Percentiles rank a stretch among this genome's conserved stretches.
Evolutionary conservation across 805 yeast genomes (phyloP).

Genomic region (Kodamaea lidongshanica): DNA sequence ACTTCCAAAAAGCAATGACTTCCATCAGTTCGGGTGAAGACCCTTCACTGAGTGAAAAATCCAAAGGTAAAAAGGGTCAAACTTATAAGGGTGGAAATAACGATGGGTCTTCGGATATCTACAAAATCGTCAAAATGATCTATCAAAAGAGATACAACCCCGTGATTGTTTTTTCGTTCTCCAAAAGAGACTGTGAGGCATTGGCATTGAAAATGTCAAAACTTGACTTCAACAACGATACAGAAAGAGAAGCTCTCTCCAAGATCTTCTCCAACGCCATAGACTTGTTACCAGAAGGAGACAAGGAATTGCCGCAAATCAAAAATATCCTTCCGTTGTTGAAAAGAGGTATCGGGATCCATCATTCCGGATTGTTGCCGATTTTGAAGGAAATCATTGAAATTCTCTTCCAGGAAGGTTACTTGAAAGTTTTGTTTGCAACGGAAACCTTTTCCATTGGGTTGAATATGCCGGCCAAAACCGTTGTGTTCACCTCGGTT

Average conservation of each 20-base stretch:
- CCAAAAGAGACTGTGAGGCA: conserved; percentile 94
- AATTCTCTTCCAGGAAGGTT: conserved; percentile 93
- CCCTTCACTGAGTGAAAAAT: conserved; percentile 52
- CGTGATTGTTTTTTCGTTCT: conserved; percentile 96
- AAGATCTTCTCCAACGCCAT: conserved; percentile 90
- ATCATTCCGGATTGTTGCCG: conserved; percentile 93
- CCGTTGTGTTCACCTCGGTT: conserved; percentile 95
- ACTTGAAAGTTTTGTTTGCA: conserved; percentile 89
- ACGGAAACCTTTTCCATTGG: conserved; percentile 99
- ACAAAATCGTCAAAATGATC: conserved; percentile 95
- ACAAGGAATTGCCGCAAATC: conserved; percentile 90
- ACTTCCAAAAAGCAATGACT: conserved; percentile 97
- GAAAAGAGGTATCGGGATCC: conserved; percentile 96
- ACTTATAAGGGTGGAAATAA: conserved; percentile 82
- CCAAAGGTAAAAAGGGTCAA: conserved; percentile 71
- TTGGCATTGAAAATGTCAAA: conserved; percentile 94
- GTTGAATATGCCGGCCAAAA: conserved; percentile 97
- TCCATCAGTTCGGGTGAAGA: conserved; percentile 85
- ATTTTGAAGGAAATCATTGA: conserved; percentile 93
- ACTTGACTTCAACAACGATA: conserved; percentile 88
- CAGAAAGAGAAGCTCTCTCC: conserved; percentile 84
- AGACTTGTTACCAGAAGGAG: conserved; percentile 79
- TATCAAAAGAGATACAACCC: conserved; percentile 96
- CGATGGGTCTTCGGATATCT: conserved; percentile 77
- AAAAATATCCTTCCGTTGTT: conserved; percentile 83